Base-by-base conservation (phyloP, 1,284 basidiomycete genomes). In the Leccinum cinnamomeum region DNA sequence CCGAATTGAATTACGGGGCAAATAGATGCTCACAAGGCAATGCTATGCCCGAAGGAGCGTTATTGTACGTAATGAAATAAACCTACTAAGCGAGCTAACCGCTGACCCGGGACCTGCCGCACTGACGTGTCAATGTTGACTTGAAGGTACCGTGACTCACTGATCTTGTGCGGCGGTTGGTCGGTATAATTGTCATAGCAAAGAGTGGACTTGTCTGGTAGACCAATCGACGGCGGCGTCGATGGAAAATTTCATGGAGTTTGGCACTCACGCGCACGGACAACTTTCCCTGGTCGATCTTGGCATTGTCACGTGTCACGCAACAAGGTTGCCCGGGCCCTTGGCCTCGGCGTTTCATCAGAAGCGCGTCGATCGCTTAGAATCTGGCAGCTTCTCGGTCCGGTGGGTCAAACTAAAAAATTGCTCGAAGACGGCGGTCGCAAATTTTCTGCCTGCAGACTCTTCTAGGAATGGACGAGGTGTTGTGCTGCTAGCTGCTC, bases 11-110 rank as follows among this genome's bases (percentile, higher is more conserved):
- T 66, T 39, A 58, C 37, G 53, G 58, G 23, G 14, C 8, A 62
- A 64, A 64, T 61, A 56, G 63, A 63, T 63, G 63, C 62, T 73
- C 70, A 75, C 70, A 55, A 44, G 70, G 48, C 59, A 61, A 56
- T 67, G 44, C 41, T 53, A 58, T 56, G 28, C 25, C 30, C 39
- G 33, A 46, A 41, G 53, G 16, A 16, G 16, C 10, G 12, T 48
- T 56, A 44, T 37, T 44, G 28, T 46, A 56, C 55, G 55, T 56
- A 56, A 56, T 37, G 55, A n/a, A 56, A 7, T 25, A 41, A 56
- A 14, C 55, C 23, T 23, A 25, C 48, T 50, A 50, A 46, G 44
- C 44, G 44, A 46, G 7, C 18, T 50, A 16, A 16, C 7, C 48
- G 48, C 8, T 51, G 50, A 51, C 14, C 50, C 50, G 7, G 48